Evolutionary conservation across 352 stramenopile genomes (phyloP), one percentile per base, ranked within the genome.

Genomic region (Globisporangium spiculum): DNA sequence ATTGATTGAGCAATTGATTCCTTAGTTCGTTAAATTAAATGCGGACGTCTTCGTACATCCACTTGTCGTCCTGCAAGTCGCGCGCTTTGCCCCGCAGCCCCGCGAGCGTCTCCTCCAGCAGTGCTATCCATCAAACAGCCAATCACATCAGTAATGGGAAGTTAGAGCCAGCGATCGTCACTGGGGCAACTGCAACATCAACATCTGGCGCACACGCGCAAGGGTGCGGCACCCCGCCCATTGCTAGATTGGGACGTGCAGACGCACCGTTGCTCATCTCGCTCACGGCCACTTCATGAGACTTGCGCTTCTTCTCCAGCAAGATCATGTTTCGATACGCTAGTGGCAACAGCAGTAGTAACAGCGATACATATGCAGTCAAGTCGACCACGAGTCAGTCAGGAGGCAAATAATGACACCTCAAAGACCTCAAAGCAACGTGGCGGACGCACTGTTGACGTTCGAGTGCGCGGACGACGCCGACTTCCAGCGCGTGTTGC

Each of bases 41-140:
- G 53, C 80, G 73, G 20, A 88, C 74, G 50, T 91, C 81, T 48
- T 91, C 75, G 64, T 89, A 91, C 76, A 90, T 89, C 85, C 85
- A 93, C 65, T 84, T 81, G 77, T 93, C 81, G 27, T 88, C 75
- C 65, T 91, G 79, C 50, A 93, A 73, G 50, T 83, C 71, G 36
- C 75, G 69, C 12, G 81, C 80, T 50, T 89, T 91, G 59, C 74
- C 52, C 8, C 83, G 81, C 48, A 93, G 65, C 8, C 22, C 65
- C n/a, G 70, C 69, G 12, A 93, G 75, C 46, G 80, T 88, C 57
- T 91, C 85, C 26, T 91, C 66, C 46, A 86, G 61, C 63, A 90
- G 55, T 30, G 69, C 81, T 92, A 46, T 30, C 36, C 22, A 54
- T 10, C 16, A 44, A 41, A 44, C 36, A 44, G 36, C 36, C 36